A percentile compares a stretch with the other conserved stretches of the same genome.
These are phyloP conservation scores for Rhizopus arrhizus DNA, from an alignment of 371 early-diverging fungal genomes.

Conservation along the genomic window DNA sequence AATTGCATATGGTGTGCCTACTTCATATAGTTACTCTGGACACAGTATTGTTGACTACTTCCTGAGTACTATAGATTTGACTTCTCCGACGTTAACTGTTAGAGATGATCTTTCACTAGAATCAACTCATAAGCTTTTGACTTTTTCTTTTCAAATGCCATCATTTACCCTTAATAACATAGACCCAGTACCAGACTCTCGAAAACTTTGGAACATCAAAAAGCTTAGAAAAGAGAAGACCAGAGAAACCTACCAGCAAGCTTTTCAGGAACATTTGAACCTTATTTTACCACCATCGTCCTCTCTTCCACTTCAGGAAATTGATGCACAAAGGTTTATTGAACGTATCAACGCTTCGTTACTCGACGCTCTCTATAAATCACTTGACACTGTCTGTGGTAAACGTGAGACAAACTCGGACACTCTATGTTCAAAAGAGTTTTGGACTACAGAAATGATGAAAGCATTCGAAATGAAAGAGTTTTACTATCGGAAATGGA, in stretches of 20 bases:
- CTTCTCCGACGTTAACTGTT: background rate
- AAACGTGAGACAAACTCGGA: too few species aligned
- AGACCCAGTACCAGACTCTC: background rate
- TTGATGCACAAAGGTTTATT: too few species aligned
- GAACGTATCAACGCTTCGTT: too few species aligned
- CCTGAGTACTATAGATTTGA: slow-evolving; percentile 2
- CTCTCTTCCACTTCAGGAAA: too few species aligned
- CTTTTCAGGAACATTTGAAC: too few species aligned
- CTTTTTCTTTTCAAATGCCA: background rate
- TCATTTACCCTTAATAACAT: background rate
- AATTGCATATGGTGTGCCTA: background rate
- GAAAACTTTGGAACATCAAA: background rate
- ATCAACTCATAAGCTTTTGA: slow-evolving; percentile 5
- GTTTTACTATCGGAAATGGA: slow-evolving; percentile 10
- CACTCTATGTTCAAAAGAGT: background rate
- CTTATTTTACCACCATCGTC: too few species aligned
- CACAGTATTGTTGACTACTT: slow-evolving; percentile 6
- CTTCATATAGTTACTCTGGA: background rate
- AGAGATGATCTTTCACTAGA: slow-evolving; percentile 9
- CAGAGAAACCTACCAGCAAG: too few species aligned
- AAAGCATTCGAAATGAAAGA: slow-evolving; percentile 1
- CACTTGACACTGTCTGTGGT: too few species aligned
- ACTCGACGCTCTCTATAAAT: too few species aligned
- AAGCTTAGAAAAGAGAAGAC: background rate
- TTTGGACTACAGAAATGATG: slow-evolving; percentile 1